Conservation (phyloP, 306 rosid genomes). For the Adenanthera pavonina region DNA sequence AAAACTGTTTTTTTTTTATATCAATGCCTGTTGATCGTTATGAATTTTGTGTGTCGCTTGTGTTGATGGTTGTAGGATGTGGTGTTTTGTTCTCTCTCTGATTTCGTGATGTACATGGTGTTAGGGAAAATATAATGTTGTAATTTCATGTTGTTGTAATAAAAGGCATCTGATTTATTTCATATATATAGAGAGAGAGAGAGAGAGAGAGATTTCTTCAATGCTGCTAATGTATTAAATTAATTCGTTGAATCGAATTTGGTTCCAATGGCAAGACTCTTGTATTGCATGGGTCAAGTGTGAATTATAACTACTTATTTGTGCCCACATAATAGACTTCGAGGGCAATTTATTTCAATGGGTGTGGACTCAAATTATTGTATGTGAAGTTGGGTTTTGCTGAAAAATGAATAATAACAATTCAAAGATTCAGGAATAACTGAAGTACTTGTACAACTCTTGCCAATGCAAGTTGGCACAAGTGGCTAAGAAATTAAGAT, state of each 20-base stretch:
- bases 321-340: no score
- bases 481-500: no score
- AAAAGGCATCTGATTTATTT: constrained; percentile 19
- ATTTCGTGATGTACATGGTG: background rate
- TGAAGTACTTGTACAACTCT: no score
- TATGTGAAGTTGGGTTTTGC: no score
- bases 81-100: background rate
- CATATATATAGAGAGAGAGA: no score
- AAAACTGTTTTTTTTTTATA: background rate
- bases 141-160: background rate
- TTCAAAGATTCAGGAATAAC: no score
- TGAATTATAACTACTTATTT: no score
- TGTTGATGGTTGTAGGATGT: background rate
- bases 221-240: background rate
- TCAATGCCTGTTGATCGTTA: background rate
- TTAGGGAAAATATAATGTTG: background rate
- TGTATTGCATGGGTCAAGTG: no score
- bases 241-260: background rate
- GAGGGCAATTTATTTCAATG: no score
- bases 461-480: no score
- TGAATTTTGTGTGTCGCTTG: background rate
- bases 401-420: no score
- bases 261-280: background rate
- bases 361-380: no score
- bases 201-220: background rate